A percentile compares a stretch with the other conserved stretches of the same genome.
Evolutionary conservation across 1,139 yeast genomes (phyloP).

Genomic region (Yamadazyma aaseri): DNA sequence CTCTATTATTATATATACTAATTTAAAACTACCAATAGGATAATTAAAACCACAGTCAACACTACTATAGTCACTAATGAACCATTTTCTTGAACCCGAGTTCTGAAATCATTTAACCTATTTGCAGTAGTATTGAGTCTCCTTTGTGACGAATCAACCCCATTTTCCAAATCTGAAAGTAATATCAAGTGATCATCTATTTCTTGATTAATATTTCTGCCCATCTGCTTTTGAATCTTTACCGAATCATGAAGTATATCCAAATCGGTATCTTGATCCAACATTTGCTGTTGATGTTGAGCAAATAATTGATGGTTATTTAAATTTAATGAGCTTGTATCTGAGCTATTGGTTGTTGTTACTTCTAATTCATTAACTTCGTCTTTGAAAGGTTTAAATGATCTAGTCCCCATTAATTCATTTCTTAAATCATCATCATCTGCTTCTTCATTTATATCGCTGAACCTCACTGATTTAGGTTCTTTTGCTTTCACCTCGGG

Average conservation of each 20-base stretch:
- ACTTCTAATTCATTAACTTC: constrained; percentile 23
- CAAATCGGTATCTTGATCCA: constrained; percentile 63
- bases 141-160: constrained; percentile 55
- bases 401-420: constrained; percentile 19
- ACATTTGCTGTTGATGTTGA: constrained; percentile 64
- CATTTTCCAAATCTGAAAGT: constrained; percentile 67
- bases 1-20: too few species aligned
- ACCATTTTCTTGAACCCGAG: constrained; percentile 64
- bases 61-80: constrained; percentile 69
- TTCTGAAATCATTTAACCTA: constrained; percentile 54
- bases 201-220: constrained; percentile 64
- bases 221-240: constrained; percentile 62
- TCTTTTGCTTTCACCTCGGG: constrained; percentile 7
- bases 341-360: constrained; percentile 9
- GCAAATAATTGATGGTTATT: constrained; percentile 57
- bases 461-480: constrained; percentile 53
- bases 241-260: constrained; percentile 61
- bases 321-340: constrained; percentile 15
- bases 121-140: constrained; percentile 55
- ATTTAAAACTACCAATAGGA: constrained; percentile 59
- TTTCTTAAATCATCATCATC: constrained; percentile 15
- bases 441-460: constrained; percentile 27
- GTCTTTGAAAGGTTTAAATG: constrained; percentile 44
- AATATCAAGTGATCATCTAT: constrained; percentile 66
- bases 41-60: constrained; percentile 55